Conservation (phyloP, 176 grass and related monocot species). For the Zea mays region Zm-B73-REFERENCE-NAM-5.0 NC_050102.1:81101501-81102000, state of each 20-base stretch:
- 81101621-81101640: slow-evolving; percentile 95
- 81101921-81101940: neutral
- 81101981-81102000: slow-evolving; percentile 72
- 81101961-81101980: slow-evolving; percentile 65
- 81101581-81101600: slow-evolving; percentile 78
- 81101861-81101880: slow-evolving; percentile 85
- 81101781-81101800: slow-evolving; percentile 71
- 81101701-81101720: slow-evolving; percentile 81
- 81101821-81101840: slow-evolving; percentile 67
- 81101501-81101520: no score
- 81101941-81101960: neutral
- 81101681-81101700: slow-evolving; percentile 89
- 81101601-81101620: slow-evolving; percentile 84
- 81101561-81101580: no score
- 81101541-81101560: no score
- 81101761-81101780: slow-evolving; percentile 84
- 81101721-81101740: slow-evolving; percentile 91
- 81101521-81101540: no score
- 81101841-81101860: slow-evolving; percentile 67
- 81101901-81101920: neutral
- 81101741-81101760: slow-evolving; percentile 84
- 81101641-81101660: slow-evolving; percentile 84
- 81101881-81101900: slow-evolving; percentile 43
- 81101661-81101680: slow-evolving; percentile 78
- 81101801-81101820: slow-evolving; percentile 59